Evolutionary conservation across 768 basidiomycete species (phyloP).

Genomic region (Russula dissimulans): DNA sequence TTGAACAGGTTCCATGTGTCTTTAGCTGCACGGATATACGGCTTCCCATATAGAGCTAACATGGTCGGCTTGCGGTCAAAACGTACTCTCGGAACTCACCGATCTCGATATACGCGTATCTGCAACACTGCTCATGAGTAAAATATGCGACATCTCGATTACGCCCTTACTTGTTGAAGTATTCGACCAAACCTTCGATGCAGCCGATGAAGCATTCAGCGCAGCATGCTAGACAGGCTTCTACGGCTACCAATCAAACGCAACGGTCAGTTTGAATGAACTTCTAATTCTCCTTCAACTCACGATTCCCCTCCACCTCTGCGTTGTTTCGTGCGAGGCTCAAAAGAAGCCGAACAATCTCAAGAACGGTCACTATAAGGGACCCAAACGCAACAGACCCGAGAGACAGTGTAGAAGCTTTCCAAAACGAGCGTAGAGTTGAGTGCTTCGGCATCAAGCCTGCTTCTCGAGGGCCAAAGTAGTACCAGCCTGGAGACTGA

Average conservation of each 20-base stretch:
- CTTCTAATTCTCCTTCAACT: conserved; percentile 23
- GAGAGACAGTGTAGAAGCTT: conserved; percentile 69
- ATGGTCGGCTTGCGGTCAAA: not conserved
- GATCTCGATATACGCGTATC: conserved; percentile 80
- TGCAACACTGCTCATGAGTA: conserved; percentile 19
- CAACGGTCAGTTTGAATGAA: not conserved
- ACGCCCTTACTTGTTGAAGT: conserved; percentile 58
- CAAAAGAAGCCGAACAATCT: conserved; percentile 54
- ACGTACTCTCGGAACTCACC: conserved; percentile 31
- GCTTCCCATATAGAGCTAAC: conserved; percentile 73
- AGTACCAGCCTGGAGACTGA: conserved; percentile 46
- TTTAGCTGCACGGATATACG: conserved; percentile 71
- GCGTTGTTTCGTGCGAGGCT: conserved; percentile 51
- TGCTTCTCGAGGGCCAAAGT: conserved; percentile 64
- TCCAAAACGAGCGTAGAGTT: conserved; percentile 57
- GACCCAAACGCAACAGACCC: conserved; percentile 83
- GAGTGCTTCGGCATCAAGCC: conserved; percentile 68
- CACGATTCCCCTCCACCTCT: conserved; percentile 55
- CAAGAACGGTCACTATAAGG: conserved; percentile 72
- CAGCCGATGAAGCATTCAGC: conserved; percentile 70
- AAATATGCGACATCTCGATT: not conserved
- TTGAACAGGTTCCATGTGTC: conserved; percentile 74
- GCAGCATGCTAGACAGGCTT: conserved; percentile 67
- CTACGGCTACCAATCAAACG: conserved; percentile 41
- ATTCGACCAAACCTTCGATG: conserved; percentile 60